A percentile compares a stretch with the other conserved stretches of the same genome.
Evolutionary conservation across 1,139 yeast species (phyloP).

Genomic region (Saccharomycopsis hybrid): DNA sequence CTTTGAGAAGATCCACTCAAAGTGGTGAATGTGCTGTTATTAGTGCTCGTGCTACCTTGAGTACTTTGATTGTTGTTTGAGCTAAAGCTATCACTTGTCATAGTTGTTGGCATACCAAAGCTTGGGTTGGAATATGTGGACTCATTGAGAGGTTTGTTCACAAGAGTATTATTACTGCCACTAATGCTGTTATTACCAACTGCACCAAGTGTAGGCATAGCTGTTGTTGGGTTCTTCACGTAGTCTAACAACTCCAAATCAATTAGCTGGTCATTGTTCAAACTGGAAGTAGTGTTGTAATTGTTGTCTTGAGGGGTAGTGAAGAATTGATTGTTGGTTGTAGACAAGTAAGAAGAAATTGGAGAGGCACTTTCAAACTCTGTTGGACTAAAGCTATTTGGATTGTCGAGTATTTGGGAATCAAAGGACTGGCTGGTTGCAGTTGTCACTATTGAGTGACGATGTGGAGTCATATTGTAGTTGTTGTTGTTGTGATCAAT

Average conservation of each 20-base stretch:
- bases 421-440: constrained; percentile 7
- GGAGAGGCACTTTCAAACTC: constrained; percentile 10
- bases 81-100: too few species aligned
- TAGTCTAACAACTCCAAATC: background rate
- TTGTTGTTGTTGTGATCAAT: background rate
- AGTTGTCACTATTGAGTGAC: constrained; percentile 6
- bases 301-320: background rate
- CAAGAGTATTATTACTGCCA: too few species aligned
- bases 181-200: too few species aligned
- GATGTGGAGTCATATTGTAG: constrained; percentile 1
- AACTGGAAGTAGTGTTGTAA: background rate
- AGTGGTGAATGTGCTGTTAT: too few species aligned
- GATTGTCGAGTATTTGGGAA: constrained; percentile 6
- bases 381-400: constrained; percentile 6
- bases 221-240: background rate
- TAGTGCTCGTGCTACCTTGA: too few species aligned
- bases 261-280: background rate
- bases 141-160: too few species aligned
- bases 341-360: constrained; percentile 2
- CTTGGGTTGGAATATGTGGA: too few species aligned
- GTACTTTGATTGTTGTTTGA: too few species aligned
- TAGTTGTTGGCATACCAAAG: too few species aligned
- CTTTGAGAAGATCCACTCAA: background rate
- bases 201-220: too few species aligned
- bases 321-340: background rate